Conservation (phyloP, 2,329 filamentous ascomycete species). For the Hypoxylon sp. region DNA sequence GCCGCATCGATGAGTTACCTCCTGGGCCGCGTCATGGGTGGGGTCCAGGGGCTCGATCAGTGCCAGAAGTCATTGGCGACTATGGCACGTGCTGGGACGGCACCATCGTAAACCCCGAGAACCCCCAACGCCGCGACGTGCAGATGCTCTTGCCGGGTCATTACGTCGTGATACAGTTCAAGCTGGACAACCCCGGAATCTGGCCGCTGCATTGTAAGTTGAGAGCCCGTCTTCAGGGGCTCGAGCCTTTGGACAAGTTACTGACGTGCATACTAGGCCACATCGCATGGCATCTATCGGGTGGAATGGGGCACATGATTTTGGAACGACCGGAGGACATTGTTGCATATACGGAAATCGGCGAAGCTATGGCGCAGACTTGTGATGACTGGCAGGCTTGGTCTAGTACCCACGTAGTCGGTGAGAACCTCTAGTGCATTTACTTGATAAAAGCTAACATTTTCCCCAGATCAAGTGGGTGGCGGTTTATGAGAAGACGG, state of each 20-base stretch:
- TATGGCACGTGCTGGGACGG: constrained; percentile 38
- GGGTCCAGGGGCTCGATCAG: neutral
- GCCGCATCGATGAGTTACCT: neutral
- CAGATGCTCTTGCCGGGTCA: constrained; percentile 45
- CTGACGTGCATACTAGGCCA: constrained; percentile 34
- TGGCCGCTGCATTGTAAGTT: constrained; percentile 46
- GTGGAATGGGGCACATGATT: constrained; percentile 34
- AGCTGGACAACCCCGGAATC: constrained; percentile 48
- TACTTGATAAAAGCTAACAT: neutral
- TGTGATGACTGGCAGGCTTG: constrained; percentile 30
- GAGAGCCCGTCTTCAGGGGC: neutral
- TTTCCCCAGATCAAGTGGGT: constrained; percentile 4
- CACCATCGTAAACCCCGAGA: constrained; percentile 40
- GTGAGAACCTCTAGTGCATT: constrained; percentile 10
- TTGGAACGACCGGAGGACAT: constrained; percentile 46
- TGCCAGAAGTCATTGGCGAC: constrained; percentile 10
- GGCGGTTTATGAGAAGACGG: constrained; percentile 2
- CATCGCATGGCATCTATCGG: constrained; percentile 48
- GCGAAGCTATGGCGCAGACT: constrained; percentile 28
- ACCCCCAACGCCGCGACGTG: constrained; percentile 51
- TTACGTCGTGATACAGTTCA: constrained; percentile 47
- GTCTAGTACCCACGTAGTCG: constrained; percentile 17
- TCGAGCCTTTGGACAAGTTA: neutral
- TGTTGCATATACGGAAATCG: too few relatives aligned
- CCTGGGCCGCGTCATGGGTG: neutral